Evolutionary conservation across 2,329 filamentous ascomycete genomes (phyloP).

Genomic region (Zelopaecilomyces penicillatus): DNA sequence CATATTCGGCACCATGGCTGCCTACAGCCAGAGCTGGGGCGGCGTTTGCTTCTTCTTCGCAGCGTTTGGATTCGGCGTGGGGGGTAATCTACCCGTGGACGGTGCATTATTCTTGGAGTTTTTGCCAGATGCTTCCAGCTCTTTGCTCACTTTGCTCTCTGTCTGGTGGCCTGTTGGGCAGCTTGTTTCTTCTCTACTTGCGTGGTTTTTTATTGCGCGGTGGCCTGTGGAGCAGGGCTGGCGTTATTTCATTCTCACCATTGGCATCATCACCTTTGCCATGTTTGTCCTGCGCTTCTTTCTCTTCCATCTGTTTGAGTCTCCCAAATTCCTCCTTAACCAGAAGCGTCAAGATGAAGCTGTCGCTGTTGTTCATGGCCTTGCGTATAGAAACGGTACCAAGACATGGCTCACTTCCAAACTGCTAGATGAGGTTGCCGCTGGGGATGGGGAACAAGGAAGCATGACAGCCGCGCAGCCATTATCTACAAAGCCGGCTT

Average conservation of each 20-base stretch:
- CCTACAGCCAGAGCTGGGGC: slow-evolving; percentile 60
- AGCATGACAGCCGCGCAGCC: neutral
- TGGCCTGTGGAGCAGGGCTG: slow-evolving; percentile 65
- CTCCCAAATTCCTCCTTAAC: slow-evolving; percentile 73
- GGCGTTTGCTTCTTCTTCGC: slow-evolving; percentile 52
- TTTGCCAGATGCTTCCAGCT: slow-evolving; percentile 64
- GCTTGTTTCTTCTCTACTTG: slow-evolving; percentile 60
- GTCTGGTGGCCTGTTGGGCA: slow-evolving; percentile 85
- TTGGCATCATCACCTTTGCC: slow-evolving; percentile 63
- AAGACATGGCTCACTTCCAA: slow-evolving; percentile 73
- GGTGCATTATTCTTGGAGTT: slow-evolving; percentile 79
- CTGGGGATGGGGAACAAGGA: slow-evolving; percentile 25
- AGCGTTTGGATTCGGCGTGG: slow-evolving; percentile 58
- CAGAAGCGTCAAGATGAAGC: slow-evolving; percentile 70
- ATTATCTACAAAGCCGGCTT: slow-evolving; percentile 15
- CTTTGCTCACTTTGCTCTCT: slow-evolving; percentile 69
- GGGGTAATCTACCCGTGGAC: slow-evolving; percentile 71
- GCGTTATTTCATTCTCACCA: slow-evolving; percentile 63
- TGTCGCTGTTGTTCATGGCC: slow-evolving; percentile 69
- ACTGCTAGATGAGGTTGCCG: slow-evolving; percentile 49
- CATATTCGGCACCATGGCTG: slow-evolving; percentile 63
- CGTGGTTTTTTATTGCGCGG: slow-evolving; percentile 67
- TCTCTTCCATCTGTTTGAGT: slow-evolving; percentile 74
- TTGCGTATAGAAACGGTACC: slow-evolving; percentile 61
- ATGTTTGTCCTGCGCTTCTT: slow-evolving; percentile 77